Evolutionary conservation across 345 rosid species (phyloP).

Genomic region (Bruguiera gymnorhiza): DNA sequence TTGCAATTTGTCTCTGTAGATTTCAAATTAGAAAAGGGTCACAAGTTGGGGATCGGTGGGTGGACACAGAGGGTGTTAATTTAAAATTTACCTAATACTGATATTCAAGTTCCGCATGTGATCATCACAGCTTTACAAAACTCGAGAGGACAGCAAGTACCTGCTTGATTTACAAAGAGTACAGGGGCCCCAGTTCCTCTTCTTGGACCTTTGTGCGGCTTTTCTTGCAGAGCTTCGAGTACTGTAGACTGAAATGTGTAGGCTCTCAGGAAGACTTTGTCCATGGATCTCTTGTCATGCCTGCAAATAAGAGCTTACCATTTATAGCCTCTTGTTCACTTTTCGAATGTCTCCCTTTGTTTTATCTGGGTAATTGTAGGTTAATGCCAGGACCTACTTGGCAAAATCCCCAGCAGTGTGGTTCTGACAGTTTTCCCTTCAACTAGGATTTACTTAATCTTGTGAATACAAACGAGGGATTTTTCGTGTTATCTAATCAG

Average conservation of each 20-base stretch:
- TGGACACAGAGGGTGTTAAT: background rate
- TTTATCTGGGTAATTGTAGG: conserved; percentile 33
- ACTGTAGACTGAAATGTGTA: conserved; percentile 35
- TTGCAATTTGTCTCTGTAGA: background rate
- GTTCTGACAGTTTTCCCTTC: conserved; percentile 4
- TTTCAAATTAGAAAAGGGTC: background rate
- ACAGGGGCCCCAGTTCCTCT: conserved; percentile 80
- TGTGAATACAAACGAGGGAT: conserved; percentile 14
- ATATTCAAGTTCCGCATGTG: background rate
- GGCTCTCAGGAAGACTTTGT: conserved; percentile 12
- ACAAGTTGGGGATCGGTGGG: background rate
- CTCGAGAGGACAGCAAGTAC: conserved; percentile 69
- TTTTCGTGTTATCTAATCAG: conserved; percentile 5
- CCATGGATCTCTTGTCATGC: conserved; percentile 19
- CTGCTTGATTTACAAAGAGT: conserved; percentile 83
- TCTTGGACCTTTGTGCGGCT: conserved; percentile 90
- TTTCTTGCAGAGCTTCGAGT: conserved; percentile 85
- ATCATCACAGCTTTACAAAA: conserved; percentile 75
- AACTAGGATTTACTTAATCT: conserved; percentile 10
- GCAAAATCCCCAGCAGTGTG: conserved; percentile 11
- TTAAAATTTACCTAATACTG: background rate
- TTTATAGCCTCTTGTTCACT: conserved; percentile 20
- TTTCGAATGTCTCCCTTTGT: conserved; percentile 19
- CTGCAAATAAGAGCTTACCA: conserved; percentile 26
- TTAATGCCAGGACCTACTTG: conserved; percentile 15